phyloP scores from a whole-genome alignment of 345 rosid species.

The Anacardium occidentale region DNA sequence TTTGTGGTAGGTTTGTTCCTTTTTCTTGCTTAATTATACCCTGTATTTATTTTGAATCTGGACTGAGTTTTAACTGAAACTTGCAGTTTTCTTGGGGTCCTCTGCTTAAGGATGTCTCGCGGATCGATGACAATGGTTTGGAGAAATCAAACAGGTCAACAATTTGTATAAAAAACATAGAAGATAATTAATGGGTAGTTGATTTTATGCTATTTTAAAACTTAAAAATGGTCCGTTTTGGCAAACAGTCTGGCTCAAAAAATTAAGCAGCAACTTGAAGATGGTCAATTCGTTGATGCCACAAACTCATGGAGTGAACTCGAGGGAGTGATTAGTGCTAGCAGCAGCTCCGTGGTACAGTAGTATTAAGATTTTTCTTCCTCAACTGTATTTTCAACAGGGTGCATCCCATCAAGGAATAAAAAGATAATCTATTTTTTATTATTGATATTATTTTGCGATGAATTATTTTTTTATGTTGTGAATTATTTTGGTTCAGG shows the following conservation, averaged over 20 bases:
- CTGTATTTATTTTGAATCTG: background rate
- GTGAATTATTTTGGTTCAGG: constrained; percentile 34
- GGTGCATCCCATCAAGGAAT: too few relatives aligned
- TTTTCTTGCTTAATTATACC: too few relatives aligned
- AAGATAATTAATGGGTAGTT: background rate
- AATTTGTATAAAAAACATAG: background rate
- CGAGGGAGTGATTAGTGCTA: constrained; percentile 33
- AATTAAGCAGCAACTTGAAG: constrained; percentile 53
- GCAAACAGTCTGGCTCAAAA: constrained; percentile 51
- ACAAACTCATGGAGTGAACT: constrained; percentile 65
- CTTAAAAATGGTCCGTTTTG: background rate
- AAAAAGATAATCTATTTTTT: too few relatives aligned
- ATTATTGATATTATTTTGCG: too few relatives aligned
- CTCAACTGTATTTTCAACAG: too few relatives aligned
- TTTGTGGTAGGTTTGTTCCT: constrained; percentile 52
- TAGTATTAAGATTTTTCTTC: background rate
- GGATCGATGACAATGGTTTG: constrained; percentile 61
- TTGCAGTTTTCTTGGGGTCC: constrained; percentile 90
- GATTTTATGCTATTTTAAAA: background rate
- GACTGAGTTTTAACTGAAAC: background rate
- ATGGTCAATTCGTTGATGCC: constrained; percentile 51
- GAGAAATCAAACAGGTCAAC: constrained; percentile 52
- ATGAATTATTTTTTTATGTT: background rate
- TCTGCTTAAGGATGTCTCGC: constrained; percentile 68
- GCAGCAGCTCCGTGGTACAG: constrained; percentile 67